A percentile compares a stretch with the other conserved stretches of the same genome.
phyloP scores from a whole-genome alignment of 176 grass and related monocot genomes.

The Hordeum marinum region DNA sequence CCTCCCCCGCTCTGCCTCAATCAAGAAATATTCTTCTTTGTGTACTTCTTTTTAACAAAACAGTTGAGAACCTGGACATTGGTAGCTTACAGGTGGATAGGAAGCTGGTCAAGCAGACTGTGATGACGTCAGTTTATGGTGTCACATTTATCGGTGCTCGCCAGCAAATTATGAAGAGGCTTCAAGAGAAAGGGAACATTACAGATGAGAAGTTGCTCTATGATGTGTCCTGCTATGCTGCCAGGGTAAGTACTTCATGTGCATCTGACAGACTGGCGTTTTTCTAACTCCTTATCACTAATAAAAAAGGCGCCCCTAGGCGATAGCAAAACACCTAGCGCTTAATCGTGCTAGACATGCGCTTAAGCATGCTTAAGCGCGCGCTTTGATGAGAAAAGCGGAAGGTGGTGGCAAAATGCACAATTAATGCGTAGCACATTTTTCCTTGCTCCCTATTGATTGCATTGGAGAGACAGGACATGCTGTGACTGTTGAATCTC shows the following conservation, averaged over 20 bases:
- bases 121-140: constrained; percentile 99
- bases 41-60: constrained; percentile 25
- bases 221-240: constrained; percentile 72
- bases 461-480: not conserved
- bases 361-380: not conserved
- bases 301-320: not conserved
- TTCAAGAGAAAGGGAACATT: constrained; percentile 90
- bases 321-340: not conserved
- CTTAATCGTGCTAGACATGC: not conserved
- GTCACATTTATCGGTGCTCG: constrained; percentile 93
- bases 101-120: constrained; percentile 97
- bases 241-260: constrained; percentile 48
- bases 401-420: not conserved
- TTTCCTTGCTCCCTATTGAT: constrained; percentile 10
- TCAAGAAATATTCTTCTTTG: constrained; percentile 18
- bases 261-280: not conserved
- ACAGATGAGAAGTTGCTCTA: constrained; percentile 69
- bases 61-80: constrained; percentile 42
- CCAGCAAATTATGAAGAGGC: constrained; percentile 80
- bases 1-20: not conserved
- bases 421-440: not conserved
- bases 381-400: not conserved
- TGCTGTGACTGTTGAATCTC: constrained; percentile 22
- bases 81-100: constrained; percentile 94
- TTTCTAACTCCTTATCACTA: not conserved